Conservation (phyloP, 305 asterid species). For the Ajuga reptans region DNA sequence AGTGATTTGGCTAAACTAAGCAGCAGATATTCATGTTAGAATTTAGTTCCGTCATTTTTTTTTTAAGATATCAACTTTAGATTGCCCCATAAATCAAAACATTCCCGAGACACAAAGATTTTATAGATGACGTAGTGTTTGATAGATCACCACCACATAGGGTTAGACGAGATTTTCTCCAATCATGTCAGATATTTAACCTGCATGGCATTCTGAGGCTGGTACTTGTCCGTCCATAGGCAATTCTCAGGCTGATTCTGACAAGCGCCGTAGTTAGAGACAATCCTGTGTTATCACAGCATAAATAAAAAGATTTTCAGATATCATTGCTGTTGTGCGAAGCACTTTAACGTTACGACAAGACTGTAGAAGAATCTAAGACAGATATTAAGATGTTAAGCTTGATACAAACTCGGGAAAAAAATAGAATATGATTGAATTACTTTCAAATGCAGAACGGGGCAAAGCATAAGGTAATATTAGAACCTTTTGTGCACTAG, state of each 20-base stretch:
- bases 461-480: too few relatives aligned
- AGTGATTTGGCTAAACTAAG: neutral
- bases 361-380: neutral
- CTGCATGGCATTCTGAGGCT: constrained; percentile 74
- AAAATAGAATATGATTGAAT: neutral
- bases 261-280: constrained; percentile 41
- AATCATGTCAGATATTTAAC: constrained; percentile 34
- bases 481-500: neutral
- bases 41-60: neutral
- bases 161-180: neutral
- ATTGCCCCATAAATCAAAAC: neutral
- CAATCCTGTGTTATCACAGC: constrained; percentile 34
- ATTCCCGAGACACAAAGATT: neutral
- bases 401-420: neutral
- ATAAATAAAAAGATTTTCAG: constrained; percentile 7
- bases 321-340: constrained; percentile 13
- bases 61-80: neutral
- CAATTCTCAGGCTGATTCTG: constrained; percentile 44
- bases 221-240: constrained; percentile 89
- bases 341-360: neutral
- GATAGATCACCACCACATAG: neutral
- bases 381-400: neutral
- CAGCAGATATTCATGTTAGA: neutral
- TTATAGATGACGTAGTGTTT: neutral
- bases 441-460: neutral